phyloP scores from a whole-genome alignment of 495 filamentous ascomycete genomes.

The Penicillium pancosmium region DNA sequence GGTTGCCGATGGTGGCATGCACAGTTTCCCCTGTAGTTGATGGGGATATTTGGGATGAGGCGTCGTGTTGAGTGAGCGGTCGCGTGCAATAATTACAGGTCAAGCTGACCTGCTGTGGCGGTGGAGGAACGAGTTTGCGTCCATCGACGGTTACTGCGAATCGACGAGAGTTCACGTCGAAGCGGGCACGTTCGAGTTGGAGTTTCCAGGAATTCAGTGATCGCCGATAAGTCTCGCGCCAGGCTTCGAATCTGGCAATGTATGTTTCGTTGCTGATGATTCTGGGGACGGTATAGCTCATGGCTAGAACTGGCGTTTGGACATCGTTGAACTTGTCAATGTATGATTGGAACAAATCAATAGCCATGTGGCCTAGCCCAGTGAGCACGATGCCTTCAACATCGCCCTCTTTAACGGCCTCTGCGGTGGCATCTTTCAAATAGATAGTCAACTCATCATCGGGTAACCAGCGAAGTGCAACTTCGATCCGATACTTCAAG shows the following conservation, averaged over 20 bases:
- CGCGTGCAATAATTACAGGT: constrained; percentile 82
- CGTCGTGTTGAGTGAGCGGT: constrained; percentile 48
- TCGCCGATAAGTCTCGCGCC: constrained; percentile 79
- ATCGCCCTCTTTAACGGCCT: constrained; percentile 73
- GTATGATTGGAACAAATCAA: constrained; percentile 86
- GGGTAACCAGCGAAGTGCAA: constrained; percentile 81
- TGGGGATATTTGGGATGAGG: constrained; percentile 39
- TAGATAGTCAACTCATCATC: constrained; percentile 78
- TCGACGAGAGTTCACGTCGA: constrained; percentile 58
- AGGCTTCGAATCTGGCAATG: constrained; percentile 66
- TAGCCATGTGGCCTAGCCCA: constrained; percentile 73
- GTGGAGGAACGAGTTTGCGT: constrained; percentile 62
- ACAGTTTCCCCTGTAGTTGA: constrained; percentile 36
- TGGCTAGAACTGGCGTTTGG: constrained; percentile 84
- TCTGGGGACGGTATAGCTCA: constrained; percentile 77
- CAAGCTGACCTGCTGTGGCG: constrained; percentile 76
- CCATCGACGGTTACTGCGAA: constrained; percentile 67
- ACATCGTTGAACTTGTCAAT: constrained; percentile 84
- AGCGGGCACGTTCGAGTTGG: constrained; percentile 63
- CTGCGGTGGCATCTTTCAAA: constrained; percentile 61
- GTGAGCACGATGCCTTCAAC: constrained; percentile 89
- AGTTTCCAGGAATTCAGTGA: constrained; percentile 78
- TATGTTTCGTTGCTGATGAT: constrained; percentile 68
- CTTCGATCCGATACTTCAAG: constrained; percentile 79
- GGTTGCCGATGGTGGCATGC: constrained; percentile 42